These are phyloP conservation scores for Calonectria ilicicola DNA, from an alignment of 2,329 filamentous ascomycete species.

Conservation along the genomic window DNA sequence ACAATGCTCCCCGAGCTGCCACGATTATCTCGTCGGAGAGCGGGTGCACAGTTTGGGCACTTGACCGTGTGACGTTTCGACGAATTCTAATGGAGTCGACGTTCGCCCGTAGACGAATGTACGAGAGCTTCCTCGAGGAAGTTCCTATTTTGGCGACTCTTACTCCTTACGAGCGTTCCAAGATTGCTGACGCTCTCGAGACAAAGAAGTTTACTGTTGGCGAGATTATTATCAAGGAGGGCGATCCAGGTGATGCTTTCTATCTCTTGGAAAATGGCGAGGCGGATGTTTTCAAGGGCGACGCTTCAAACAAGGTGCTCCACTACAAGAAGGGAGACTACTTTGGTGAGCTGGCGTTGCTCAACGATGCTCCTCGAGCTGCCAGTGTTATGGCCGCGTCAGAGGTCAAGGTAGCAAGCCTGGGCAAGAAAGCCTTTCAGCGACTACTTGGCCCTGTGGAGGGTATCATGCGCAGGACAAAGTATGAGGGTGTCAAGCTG, in stretches of 20 bases:
- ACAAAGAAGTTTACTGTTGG: conserved; percentile 86
- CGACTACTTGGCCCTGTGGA: conserved; percentile 92
- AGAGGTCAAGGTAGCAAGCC: conserved; percentile 91
- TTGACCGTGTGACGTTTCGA: conserved; percentile 96
- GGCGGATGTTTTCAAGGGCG: conserved; percentile 88
- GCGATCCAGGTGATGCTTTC: conserved; percentile 91
- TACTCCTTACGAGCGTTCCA: conserved; percentile 92
- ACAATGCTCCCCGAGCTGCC: conserved; percentile 95
- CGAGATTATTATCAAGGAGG: conserved; percentile 88
- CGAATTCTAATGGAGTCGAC: conserved; percentile 98
- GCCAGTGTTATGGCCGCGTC: conserved; percentile 87
- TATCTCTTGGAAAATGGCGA: conserved; percentile 90
- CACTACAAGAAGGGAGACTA: conserved; percentile 93
- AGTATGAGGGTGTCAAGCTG: conserved; percentile 69
- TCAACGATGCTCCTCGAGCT: conserved; percentile 93
- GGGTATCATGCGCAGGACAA: conserved; percentile 89
- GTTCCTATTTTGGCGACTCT: conserved; percentile 87
- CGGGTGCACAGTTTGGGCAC: conserved; percentile 87
- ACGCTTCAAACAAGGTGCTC: conserved; percentile 76
- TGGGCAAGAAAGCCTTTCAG: conserved; percentile 96
- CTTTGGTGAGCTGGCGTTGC: conserved; percentile 93
- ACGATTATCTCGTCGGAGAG: conserved; percentile 88
- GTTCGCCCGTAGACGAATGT: conserved; percentile 95
- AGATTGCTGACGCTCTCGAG: conserved; percentile 96
- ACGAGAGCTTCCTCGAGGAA: conserved; percentile 95